phyloP scores from a whole-genome alignment of 257 asterid genomes.

The Sherardia arvensis region DNA sequence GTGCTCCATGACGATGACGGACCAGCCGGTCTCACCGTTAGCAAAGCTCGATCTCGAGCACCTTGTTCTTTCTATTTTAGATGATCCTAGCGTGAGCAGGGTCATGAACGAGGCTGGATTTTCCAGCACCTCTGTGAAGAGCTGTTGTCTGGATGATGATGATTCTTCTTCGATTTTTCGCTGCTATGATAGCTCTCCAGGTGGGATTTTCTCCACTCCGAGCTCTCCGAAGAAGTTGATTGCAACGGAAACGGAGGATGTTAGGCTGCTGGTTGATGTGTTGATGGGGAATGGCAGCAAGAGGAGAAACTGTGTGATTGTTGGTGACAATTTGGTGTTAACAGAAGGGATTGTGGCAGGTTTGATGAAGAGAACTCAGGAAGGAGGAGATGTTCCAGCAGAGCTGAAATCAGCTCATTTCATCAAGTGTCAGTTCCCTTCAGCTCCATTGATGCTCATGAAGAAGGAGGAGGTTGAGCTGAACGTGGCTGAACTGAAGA shows the following conservation, averaged over 20 bases:
- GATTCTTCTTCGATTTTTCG: slow-evolving; percentile 36
- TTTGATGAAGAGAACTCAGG: slow-evolving; percentile 32
- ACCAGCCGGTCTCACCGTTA: no score
- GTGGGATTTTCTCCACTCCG: slow-evolving; percentile 67
- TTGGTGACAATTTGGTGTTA: slow-evolving; percentile 33
- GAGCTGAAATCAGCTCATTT: slow-evolving; percentile 38
- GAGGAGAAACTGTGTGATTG: slow-evolving; percentile 38
- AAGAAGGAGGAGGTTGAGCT: slow-evolving; percentile 53
- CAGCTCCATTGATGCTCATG: slow-evolving; percentile 52
- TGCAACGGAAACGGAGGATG: slow-evolving; percentile 32
- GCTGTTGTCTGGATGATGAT: slow-evolving; percentile 37
- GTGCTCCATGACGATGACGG: no score
- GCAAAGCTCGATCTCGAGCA: slow-evolving; percentile 74
- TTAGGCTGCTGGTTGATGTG: slow-evolving; percentile 29
- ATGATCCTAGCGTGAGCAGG: slow-evolving; percentile 80
- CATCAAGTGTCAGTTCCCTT: slow-evolving; percentile 44
- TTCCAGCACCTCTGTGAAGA: slow-evolving; percentile 51
- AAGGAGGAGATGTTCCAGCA: slow-evolving; percentile 47
- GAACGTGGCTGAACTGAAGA: slow-evolving; percentile 46
- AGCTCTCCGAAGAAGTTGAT: no score
- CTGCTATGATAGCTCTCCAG: slow-evolving; percentile 31
- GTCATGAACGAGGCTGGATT: slow-evolving; percentile 92
- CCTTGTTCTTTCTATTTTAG: slow-evolving; percentile 60
- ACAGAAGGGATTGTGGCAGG: slow-evolving; percentile 39
- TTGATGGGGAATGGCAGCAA: slow-evolving; percentile 23